Conservation (phyloP, 441 rosid species). For the Croton setiger region DNA sequence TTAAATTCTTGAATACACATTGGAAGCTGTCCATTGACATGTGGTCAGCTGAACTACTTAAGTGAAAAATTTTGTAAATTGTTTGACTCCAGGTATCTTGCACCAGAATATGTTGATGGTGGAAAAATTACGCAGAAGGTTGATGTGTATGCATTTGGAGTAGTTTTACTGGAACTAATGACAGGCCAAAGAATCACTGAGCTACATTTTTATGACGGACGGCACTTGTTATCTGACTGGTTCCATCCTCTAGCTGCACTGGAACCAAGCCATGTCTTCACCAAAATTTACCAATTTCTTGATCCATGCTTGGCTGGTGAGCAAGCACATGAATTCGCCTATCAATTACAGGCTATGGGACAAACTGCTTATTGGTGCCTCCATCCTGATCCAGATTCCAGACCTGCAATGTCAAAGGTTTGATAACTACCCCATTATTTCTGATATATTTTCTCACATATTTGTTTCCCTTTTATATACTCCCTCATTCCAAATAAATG, state of each 20-base stretch:
- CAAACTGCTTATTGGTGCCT: conserved; percentile 54
- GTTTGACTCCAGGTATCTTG: conserved; percentile 48
- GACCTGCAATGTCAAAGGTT: conserved; percentile 78
- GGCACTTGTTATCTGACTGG: conserved; percentile 42
- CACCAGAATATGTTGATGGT: conserved; percentile 54
- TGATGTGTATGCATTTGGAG: conserved; percentile 72
- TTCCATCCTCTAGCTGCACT: conserved; percentile 38
- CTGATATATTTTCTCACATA: not conserved
- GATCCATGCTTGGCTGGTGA: conserved; percentile 45
- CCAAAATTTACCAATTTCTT: conserved; percentile 31
- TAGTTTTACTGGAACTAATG: conserved; percentile 58
- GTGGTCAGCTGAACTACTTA: not conserved
- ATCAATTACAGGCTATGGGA: conserved; percentile 52
- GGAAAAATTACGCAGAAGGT: conserved; percentile 47
- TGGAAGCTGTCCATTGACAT: not conserved
- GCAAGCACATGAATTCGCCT: conserved; percentile 28
- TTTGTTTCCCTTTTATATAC: not conserved
- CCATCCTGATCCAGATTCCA: conserved; percentile 50
- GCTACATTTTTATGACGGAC: conserved; percentile 36
- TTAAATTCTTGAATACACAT: not conserved
- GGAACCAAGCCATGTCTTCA: conserved; percentile 31
- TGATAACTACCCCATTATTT: not conserved
- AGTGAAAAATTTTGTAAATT: conserved; percentile 4
- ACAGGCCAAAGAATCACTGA: conserved; percentile 47
- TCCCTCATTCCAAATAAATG: too few species aligned